A percentile compares a stretch with the other conserved stretches of the same genome.
Conservation (phyloP, 108 stramenopile genomes). For the Conticribra guillardii region DNA sequence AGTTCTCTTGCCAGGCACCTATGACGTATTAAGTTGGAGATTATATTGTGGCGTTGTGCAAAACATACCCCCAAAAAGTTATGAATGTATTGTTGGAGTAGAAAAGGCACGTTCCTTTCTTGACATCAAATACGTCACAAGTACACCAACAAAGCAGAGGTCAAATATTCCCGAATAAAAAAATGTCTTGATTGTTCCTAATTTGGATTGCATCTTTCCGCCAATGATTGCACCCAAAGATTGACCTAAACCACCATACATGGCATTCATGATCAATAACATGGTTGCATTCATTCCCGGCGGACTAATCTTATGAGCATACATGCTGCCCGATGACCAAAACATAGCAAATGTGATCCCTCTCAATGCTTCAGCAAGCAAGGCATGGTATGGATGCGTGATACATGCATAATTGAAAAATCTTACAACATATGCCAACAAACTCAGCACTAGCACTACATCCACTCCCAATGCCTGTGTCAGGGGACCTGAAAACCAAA, state of each 20-base stretch:
- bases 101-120: slow-evolving; percentile 56
- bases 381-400: slow-evolving; percentile 81
- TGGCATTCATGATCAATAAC: slow-evolving; percentile 93
- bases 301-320: slow-evolving; percentile 90
- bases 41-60: too few species aligned
- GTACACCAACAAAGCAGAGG: slow-evolving; percentile 63
- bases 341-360: slow-evolving; percentile 94
- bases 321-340: slow-evolving; percentile 92
- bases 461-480: slow-evolving; percentile 82
- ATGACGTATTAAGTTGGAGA: too few species aligned
- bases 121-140: slow-evolving; percentile 66
- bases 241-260: slow-evolving; percentile 96
- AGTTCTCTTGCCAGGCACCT: too few species aligned
- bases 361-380: slow-evolving; percentile 93
- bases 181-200: slow-evolving; percentile 82
- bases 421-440: slow-evolving; percentile 83
- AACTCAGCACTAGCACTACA: slow-evolving; percentile 79
- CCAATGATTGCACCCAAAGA: slow-evolving; percentile 92
- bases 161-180: slow-evolving; percentile 75
- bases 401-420: slow-evolving; percentile 93
- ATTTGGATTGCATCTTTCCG: slow-evolving; percentile 82
- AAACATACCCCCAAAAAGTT: too few species aligned
- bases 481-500: slow-evolving; percentile 85
- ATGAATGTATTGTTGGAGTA: slow-evolving; percentile 9
- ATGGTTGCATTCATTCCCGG: slow-evolving; percentile 90